Conservation (phyloP, 2,329 filamentous ascomycete genomes). For the Botrytis fragariae region DNA sequence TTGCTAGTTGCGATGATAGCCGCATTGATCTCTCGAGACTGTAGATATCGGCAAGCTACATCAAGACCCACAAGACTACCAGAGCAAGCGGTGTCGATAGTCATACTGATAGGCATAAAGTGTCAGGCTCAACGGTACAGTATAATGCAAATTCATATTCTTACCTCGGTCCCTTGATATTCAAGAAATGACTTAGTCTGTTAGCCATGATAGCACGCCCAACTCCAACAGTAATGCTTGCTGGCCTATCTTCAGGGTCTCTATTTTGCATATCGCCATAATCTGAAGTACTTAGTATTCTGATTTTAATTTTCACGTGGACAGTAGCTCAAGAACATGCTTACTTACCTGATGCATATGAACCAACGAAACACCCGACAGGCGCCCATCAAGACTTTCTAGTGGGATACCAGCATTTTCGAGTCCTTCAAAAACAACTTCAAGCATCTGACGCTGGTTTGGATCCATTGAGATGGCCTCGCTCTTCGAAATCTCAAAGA, state of each 20-base stretch:
- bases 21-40: conserved; percentile 40
- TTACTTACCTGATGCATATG: conserved; percentile 25
- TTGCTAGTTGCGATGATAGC: conserved; percentile 35
- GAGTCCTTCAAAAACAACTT: conserved; percentile 64
- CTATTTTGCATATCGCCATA: conserved; percentile 25
- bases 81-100: conserved; percentile 58
- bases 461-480: conserved; percentile 43
- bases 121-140: neutral
- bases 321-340: conserved; percentile 34
- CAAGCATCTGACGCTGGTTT: conserved; percentile 43
- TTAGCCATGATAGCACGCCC: conserved; percentile 42
- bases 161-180: conserved; percentile 50
- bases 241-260: conserved; percentile 26
- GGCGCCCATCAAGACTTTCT: conserved; percentile 19
- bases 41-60: conserved; percentile 32
- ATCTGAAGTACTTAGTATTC: conserved; percentile 26
- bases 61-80: conserved; percentile 54
- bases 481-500: conserved; percentile 42
- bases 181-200: conserved; percentile 53
- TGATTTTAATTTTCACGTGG: neutral
- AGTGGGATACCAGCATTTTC: conserved; percentile 27
- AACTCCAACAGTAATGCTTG: conserved; percentile 17
- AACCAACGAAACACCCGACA: conserved; percentile 25
- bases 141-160: neutral
- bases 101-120: conserved; percentile 44